phyloP scores from a whole-genome alignment of 106 monocot species.

The Narthecium ossifragum region DNA sequence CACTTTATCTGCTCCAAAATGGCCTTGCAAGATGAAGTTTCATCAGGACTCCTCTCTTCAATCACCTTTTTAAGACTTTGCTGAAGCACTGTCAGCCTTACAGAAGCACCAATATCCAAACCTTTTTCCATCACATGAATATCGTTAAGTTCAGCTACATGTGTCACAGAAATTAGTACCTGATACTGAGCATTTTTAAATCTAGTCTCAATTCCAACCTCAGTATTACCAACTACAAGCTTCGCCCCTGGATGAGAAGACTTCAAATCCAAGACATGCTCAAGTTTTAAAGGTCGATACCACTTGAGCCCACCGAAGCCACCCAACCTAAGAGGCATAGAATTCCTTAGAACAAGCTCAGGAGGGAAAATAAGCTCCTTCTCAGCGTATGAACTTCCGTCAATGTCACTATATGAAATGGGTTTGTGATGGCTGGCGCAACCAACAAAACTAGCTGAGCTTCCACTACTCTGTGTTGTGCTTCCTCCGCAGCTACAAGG shows the following conservation, averaged over 20 bases:
- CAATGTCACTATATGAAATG: constrained; percentile 53
- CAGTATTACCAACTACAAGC: constrained; percentile 87
- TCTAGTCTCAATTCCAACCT: constrained; percentile 89
- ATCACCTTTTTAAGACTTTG: constrained; percentile 45
- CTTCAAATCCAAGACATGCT: constrained; percentile 68
- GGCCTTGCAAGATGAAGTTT: constrained; percentile 82
- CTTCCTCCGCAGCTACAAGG: constrained; percentile 74
- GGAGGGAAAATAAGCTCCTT: constrained; percentile 97
- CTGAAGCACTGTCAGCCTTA: constrained; percentile 79
- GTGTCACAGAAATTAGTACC: constrained; percentile 52
- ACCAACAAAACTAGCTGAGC: constrained; percentile 3
- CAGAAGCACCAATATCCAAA: constrained; percentile 85
- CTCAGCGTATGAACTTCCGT: constrained; percentile 69
- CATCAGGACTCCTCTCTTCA: constrained; percentile 33
- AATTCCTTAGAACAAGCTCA: constrained; percentile 66
- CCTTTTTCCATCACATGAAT: constrained; percentile 54
- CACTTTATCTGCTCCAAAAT: constrained; percentile 80
- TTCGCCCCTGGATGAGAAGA: constrained; percentile 67
- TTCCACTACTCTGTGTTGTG: constrained; percentile 11
- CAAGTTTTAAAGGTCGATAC: constrained; percentile 70
- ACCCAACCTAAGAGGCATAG: constrained; percentile 48
- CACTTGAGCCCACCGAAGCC: constrained; percentile 78
- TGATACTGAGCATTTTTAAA: constrained; percentile 75
- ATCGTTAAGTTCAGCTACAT: constrained; percentile 76
- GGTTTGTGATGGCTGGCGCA: constrained; percentile 11